These are phyloP conservation scores for Naganishia sp. DNA, from an alignment of 1,284 basidiomycete species.

Conservation along the genomic window DNA sequence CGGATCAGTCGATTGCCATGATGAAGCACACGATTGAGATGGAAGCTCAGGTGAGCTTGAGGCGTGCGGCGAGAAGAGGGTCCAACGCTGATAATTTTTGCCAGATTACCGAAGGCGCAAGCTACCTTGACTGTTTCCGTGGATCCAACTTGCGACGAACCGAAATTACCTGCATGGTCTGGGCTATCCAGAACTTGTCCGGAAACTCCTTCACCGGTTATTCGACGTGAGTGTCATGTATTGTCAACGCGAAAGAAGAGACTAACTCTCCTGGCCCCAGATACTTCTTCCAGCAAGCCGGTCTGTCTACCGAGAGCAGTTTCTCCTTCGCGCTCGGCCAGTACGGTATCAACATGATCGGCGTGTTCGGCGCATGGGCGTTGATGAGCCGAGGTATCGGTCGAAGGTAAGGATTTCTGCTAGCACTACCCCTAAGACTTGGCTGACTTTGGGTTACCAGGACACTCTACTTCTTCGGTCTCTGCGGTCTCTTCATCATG, in stretches of 20 bases:
- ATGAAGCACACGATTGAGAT: constrained; percentile 46
- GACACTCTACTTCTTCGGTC: constrained; percentile 56
- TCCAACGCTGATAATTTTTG: constrained; percentile 25
- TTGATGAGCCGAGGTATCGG: constrained; percentile 54
- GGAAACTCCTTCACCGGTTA: constrained; percentile 46
- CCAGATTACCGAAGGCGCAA: constrained; percentile 43
- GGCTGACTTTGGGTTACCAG: constrained; percentile 35
- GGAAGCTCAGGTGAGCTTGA: constrained; percentile 37
- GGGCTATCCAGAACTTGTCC: constrained; percentile 50
- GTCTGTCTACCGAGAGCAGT: constrained; percentile 48
- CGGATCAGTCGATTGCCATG: constrained; percentile 55
- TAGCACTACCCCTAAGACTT: background rate
- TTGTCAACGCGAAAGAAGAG: constrained; percentile 15
- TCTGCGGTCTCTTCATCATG: constrained; percentile 52
- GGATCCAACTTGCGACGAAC: constrained; percentile 49
- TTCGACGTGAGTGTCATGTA: constrained; percentile 24
- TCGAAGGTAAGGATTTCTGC: constrained; percentile 40
- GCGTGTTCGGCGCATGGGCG: constrained; percentile 48
- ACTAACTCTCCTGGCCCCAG: constrained; percentile 37
- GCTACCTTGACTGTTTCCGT: constrained; percentile 57
- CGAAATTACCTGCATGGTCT: constrained; percentile 50
- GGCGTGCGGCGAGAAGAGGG: background rate
- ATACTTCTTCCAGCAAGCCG: constrained; percentile 56
- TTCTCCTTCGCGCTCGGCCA: constrained; percentile 54
- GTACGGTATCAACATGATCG: constrained; percentile 39